Evolutionary conservation across 2,329 filamentous ascomycete species (phyloP).

Genomic region (Pseudogymnoascus sp.): DNA sequence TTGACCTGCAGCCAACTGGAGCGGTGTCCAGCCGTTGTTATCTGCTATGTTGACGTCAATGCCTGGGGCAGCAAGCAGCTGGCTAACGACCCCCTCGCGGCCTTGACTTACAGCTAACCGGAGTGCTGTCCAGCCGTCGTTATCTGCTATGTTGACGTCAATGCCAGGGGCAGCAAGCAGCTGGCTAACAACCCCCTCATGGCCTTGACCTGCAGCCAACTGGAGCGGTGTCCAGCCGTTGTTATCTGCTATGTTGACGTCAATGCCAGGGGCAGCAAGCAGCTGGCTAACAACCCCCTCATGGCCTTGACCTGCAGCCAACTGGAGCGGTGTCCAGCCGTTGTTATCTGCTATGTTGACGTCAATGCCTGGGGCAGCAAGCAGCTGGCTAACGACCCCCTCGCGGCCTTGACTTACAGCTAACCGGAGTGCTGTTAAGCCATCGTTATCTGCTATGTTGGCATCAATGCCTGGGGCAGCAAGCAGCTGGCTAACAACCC

Average conservation of each 20-base stretch:
- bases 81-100: neutral
- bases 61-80: neutral
- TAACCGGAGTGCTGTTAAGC: neutral
- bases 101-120: neutral
- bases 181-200: neutral
- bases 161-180: neutral
- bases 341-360: neutral
- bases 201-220: neutral
- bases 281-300: neutral
- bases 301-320: neutral
- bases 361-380: neutral
- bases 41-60: neutral
- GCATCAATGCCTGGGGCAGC: neutral
- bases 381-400: neutral
- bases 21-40: neutral
- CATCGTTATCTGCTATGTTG: neutral
- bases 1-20: neutral
- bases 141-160: neutral
- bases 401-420: neutral
- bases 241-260: neutral
- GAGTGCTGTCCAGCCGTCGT: neutral
- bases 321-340: neutral
- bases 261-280: neutral
- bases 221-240: neutral
- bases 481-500: neutral